Percentiles rank a stretch among this genome's conserved stretches.
phyloP scores from a whole-genome alignment of 495 filamentous ascomycete genomes.

The Aspergillus sclerotioniger region DNA sequence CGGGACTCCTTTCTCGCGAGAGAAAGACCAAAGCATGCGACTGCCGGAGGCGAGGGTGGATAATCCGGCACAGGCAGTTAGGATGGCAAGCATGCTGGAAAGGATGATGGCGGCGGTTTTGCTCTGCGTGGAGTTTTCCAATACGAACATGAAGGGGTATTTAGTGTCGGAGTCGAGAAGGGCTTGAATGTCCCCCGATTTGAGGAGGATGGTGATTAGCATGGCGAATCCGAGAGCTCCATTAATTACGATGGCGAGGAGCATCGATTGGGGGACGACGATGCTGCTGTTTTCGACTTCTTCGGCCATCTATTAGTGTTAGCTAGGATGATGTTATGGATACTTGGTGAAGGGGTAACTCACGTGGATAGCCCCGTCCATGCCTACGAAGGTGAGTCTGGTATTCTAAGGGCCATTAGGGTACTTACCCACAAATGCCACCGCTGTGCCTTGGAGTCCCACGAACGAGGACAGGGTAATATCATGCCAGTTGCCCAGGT shows the following conservation, averaged over 20 bases:
- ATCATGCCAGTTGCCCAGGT: conserved; percentile 34
- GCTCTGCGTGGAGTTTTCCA: background rate
- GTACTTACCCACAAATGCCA: conserved; percentile 7
- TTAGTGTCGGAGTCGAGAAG: background rate
- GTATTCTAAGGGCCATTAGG: too few relatives aligned
- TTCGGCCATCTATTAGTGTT: conserved; percentile 27
- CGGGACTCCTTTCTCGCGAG: background rate
- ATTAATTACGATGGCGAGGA: conserved; percentile 28
- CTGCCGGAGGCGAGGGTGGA: background rate
- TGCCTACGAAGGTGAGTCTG: background rate
- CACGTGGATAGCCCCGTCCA: too few relatives aligned
- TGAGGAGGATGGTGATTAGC: conserved; percentile 30
- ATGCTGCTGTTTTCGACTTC: conserved; percentile 31
- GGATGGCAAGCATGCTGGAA: background rate
- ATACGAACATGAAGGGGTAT: background rate
- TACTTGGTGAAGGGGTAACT: too few relatives aligned
- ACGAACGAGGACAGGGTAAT: conserved; percentile 35
- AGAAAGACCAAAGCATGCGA: conserved; percentile 3
- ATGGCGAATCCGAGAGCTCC: conserved; percentile 34
- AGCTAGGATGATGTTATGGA: too few relatives aligned
- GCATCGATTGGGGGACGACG: conserved; percentile 25
- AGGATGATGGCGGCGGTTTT: background rate
- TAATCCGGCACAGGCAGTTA: background rate
- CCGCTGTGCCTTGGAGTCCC: conserved; percentile 22
- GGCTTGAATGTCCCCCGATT: conserved; percentile 25